A percentile compares a stretch with the other conserved stretches of the same genome.
Conservation (phyloP, 2,329 filamentous ascomycete genomes). For the Fusarium euwallaceae region DNA sequence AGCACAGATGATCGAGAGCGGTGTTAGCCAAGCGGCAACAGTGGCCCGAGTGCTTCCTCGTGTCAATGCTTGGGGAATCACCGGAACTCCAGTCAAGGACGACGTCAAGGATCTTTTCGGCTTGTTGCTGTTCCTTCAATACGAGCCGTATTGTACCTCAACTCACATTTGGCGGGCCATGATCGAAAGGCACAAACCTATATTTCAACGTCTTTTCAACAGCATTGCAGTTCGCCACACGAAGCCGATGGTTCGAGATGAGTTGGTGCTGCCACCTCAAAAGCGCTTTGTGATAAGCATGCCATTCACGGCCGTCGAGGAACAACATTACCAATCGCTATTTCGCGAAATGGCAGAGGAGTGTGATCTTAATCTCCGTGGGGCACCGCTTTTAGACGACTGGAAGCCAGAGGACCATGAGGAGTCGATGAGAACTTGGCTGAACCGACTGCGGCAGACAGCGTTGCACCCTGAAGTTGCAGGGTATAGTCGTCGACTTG, state of each 20-base stretch:
- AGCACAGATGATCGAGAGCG: conserved; percentile 94
- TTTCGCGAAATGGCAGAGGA: conserved; percentile 81
- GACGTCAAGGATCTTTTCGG: conserved; percentile 83
- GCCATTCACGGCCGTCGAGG: conserved; percentile 90
- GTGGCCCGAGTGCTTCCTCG: conserved; percentile 86
- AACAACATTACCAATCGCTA: conserved; percentile 85
- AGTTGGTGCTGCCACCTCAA: conserved; percentile 84
- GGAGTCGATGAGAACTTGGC: conserved; percentile 82
- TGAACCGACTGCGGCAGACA: conserved; percentile 83
- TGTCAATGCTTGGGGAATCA: conserved; percentile 90
- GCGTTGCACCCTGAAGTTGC: conserved; percentile 89
- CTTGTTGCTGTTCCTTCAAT: conserved; percentile 83
- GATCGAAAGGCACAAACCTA: conserved; percentile 68
- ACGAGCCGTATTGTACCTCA: conserved; percentile 79
- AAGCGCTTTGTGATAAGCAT: conserved; percentile 89
- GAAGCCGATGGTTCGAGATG: conserved; percentile 82
- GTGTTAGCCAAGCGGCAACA: conserved; percentile 84
- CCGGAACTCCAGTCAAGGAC: conserved; percentile 87
- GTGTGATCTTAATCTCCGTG: conserved; percentile 74
- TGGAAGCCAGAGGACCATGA: conserved; percentile 76
- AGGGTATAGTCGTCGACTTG: conserved; percentile 73
- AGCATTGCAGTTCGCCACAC: conserved; percentile 85
- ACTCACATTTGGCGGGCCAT: conserved; percentile 77
- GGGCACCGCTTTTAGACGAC: conserved; percentile 69
- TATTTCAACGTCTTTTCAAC: conserved; percentile 78